phyloP scores from a whole-genome alignment of 108 stramenopile genomes.

The Skeletonema menzelii region DNA sequence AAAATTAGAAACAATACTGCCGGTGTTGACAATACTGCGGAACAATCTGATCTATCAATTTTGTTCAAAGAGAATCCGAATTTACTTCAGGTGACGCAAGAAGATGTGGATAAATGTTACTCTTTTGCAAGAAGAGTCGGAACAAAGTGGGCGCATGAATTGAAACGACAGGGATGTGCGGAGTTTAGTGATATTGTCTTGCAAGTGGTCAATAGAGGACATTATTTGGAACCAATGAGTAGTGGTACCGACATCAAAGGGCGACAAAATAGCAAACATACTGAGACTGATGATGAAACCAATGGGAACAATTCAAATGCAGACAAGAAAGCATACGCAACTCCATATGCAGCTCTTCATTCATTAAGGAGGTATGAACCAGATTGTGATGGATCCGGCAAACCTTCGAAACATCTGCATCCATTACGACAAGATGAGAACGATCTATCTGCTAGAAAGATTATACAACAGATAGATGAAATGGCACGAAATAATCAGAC shows the following conservation, averaged over 20 bases:
- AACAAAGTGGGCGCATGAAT: slow-evolving; percentile 12
- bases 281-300: neutral
- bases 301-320: neutral
- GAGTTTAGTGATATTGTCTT: slow-evolving; percentile 14
- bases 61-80: slow-evolving; percentile 1
- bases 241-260: neutral
- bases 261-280: neutral
- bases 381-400: slow-evolving; percentile 39
- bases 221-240: slow-evolving; percentile 15
- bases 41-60: neutral
- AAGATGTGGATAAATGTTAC: slow-evolving; percentile 19
- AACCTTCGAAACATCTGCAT: slow-evolving; percentile 3
- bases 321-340: neutral
- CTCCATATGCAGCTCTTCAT: slow-evolving; percentile 22
- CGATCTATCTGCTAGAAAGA: slow-evolving; percentile 24
- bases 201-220: slow-evolving; percentile 4
- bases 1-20: neutral
- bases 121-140: slow-evolving; percentile 24
- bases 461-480: slow-evolving; percentile 29
- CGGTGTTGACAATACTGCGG: neutral
- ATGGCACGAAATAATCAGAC: slow-evolving; percentile 9
- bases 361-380: slow-evolving; percentile 17
- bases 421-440: neutral
- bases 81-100: slow-evolving; percentile 4
- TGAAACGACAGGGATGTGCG: slow-evolving; percentile 14